Evolutionary conservation across 345 rosid species (phyloP).

Genomic region (Brassica nigra): DNA sequence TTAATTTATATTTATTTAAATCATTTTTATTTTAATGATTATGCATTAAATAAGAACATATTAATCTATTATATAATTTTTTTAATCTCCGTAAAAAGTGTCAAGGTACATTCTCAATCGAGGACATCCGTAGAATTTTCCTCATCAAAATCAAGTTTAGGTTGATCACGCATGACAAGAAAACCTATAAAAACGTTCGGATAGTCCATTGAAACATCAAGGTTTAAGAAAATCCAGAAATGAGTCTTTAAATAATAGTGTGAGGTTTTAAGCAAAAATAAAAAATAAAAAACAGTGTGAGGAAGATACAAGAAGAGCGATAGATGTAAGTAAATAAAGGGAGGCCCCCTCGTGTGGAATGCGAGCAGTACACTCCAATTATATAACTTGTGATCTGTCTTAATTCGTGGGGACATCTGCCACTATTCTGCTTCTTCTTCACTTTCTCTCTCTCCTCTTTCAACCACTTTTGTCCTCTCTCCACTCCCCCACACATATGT

Average conservation of each 20-base stretch:
- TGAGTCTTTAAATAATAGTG: not conserved
- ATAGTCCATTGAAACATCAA: conserved; percentile 3
- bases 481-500: conserved; percentile 12
- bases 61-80: no score
- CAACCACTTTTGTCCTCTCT: conserved; percentile 40
- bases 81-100: no score
- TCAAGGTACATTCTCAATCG: not conserved
- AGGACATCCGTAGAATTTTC: not conserved
- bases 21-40: no score
- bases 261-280: not conserved
- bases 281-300: not conserved
- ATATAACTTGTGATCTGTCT: conserved; percentile 42
- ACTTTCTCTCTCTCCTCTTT: conserved; percentile 18
- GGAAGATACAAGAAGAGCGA: not conserved
- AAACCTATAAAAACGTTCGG: not conserved
- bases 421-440: conserved; percentile 38
- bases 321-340: not conserved
- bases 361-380: conserved; percentile 43
- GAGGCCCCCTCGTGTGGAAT: conserved; percentile 44
- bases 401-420: conserved; percentile 42
- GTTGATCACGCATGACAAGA: not conserved
- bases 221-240: not conserved
- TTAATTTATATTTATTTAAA: no score
- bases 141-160: not conserved
- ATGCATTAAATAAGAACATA: no score